These are phyloP conservation scores for Cruciata laevipes DNA, from an alignment of 257 asterid species.

Conservation along the genomic window DNA sequence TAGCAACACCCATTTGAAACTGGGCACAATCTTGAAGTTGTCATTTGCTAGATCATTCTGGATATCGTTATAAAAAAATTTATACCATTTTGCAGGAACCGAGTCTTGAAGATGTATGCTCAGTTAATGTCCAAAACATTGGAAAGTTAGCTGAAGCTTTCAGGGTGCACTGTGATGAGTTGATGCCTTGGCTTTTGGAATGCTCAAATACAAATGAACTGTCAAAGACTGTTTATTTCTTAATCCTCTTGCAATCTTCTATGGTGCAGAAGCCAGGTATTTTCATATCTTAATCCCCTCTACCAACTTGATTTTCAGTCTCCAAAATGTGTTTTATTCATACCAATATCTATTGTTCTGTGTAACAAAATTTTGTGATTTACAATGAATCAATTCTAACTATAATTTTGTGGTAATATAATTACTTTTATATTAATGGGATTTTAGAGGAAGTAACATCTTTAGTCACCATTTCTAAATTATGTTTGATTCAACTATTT, in stretches of 20 bases:
- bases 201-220: conserved; percentile 57
- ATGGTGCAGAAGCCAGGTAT: conserved; percentile 54
- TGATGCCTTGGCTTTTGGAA: conserved; percentile 60
- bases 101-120: conserved; percentile 32
- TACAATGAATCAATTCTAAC: not conserved
- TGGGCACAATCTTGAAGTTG: not conserved
- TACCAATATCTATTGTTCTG: not conserved
- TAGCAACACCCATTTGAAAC: no score
- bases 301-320: not conserved
- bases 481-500: no score
- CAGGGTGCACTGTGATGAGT: conserved; percentile 34
- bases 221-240: conserved; percentile 60
- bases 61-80: no score
- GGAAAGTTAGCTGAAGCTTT: conserved; percentile 47
- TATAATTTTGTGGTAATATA: not conserved
- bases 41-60: not conserved
- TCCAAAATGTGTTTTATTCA: not conserved
- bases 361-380: not conserved
- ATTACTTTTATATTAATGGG: not conserved
- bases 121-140: conserved; percentile 55
- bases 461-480: no score
- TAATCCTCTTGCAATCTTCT: conserved; percentile 58
- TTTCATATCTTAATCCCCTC: not conserved
- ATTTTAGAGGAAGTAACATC: not conserved
- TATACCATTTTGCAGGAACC: conserved; percentile 49